These are phyloP conservation scores for Didymellaceae sp. DNA, from an alignment of 2,329 filamentous ascomycete species.

Conservation along the genomic window DNA sequence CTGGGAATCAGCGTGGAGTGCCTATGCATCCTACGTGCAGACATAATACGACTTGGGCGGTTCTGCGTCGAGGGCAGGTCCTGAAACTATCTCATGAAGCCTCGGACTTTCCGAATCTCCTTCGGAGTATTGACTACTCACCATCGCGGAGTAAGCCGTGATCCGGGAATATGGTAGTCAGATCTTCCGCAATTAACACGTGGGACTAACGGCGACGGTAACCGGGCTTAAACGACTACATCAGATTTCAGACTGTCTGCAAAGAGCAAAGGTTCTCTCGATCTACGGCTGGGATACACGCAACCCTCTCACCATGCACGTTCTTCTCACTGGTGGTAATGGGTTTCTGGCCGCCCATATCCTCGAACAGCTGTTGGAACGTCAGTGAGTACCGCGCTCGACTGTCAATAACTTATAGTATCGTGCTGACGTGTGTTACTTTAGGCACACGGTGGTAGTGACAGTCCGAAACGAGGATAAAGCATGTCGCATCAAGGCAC, in stretches of 20 bases:
- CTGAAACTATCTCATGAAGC: not conserved
- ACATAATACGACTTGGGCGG: not conserved
- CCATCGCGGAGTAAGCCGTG: not conserved
- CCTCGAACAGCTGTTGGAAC: slow-evolving; percentile 60
- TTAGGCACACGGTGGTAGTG: slow-evolving; percentile 63
- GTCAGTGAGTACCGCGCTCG: slow-evolving; percentile 43
- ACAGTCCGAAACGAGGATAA: slow-evolving; percentile 65
- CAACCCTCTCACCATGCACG: slow-evolving; percentile 13
- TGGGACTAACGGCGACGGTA: too few relatives aligned
- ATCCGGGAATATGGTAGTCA: too few relatives aligned
- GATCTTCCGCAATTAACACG: too few relatives aligned
- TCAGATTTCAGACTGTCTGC: too few relatives aligned
- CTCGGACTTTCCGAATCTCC: slow-evolving; percentile 1
- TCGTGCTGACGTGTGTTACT: not conserved
- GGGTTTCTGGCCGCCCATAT: slow-evolving; percentile 68
- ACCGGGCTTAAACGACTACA: too few relatives aligned
- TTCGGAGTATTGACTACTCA: not conserved
- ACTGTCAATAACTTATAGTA: not conserved
- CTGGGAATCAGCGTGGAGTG: not conserved
- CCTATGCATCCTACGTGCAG: too few relatives aligned
- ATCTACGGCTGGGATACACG: too few relatives aligned
- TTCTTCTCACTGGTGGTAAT: slow-evolving; percentile 54
- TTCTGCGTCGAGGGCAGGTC: not conserved
- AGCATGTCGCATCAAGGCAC: slow-evolving; percentile 60
- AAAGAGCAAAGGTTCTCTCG: too few relatives aligned